Evolutionary conservation across 306 rosid genomes (phyloP).

Genomic region (Cicer pinnatifidum): DNA sequence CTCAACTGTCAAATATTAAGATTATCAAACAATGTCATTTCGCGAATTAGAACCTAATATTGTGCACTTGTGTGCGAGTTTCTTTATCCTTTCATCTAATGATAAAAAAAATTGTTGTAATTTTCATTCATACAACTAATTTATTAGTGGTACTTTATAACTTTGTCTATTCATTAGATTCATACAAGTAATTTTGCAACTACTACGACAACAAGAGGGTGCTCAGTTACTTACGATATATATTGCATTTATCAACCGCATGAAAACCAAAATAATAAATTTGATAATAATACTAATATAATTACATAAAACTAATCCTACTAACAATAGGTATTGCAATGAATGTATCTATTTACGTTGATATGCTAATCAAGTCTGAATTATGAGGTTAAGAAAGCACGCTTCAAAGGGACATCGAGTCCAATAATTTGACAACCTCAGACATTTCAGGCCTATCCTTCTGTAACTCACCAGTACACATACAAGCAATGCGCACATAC

Average conservation of each 20-base stretch:
- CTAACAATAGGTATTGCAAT: background rate
- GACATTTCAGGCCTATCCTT: constrained; percentile 68
- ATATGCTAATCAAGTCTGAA: background rate
- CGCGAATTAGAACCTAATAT: too few species aligned
- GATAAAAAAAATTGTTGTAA: too few species aligned
- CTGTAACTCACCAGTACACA: constrained; percentile 56
- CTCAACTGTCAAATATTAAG: too few species aligned
- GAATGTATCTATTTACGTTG: constrained; percentile 21
- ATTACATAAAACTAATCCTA: background rate
- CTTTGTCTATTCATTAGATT: too few species aligned
- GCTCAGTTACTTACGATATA: background rate
- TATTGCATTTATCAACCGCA: background rate
- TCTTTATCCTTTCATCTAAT: too few species aligned
- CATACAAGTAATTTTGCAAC: background rate
- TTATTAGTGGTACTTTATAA: too few species aligned
- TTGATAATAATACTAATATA: background rate
- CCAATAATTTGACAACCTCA: constrained; percentile 48
- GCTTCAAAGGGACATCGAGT: constrained; percentile 40
- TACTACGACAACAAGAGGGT: background rate
- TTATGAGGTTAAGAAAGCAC: background rate
- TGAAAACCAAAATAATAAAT: constrained; percentile 14
- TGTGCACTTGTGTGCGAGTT: too few species aligned
- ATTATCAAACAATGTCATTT: too few species aligned
- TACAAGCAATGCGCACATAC: constrained; percentile 68
- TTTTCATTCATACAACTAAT: too few species aligned